Evolutionary conservation across 2,329 filamentous ascomycete species (phyloP).

Genomic region (Hypoxylon sp.): DNA sequence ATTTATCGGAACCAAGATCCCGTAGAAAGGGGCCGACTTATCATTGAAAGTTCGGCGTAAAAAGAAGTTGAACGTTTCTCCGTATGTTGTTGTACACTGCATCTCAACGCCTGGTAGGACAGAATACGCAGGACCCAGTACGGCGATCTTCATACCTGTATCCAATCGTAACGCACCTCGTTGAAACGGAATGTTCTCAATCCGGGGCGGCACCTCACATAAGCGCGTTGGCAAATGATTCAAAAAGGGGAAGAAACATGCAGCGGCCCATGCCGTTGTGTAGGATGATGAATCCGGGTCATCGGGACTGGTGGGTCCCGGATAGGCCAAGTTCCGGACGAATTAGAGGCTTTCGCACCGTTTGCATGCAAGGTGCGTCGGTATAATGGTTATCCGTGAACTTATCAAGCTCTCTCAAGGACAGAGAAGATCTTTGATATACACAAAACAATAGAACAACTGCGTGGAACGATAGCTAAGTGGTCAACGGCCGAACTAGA

Average conservation of each 20-base stretch:
- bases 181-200: constrained; percentile 37
- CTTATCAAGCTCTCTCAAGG: not conserved
- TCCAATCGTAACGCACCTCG: constrained; percentile 18
- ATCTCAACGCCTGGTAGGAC: not conserved
- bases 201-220: constrained; percentile 31
- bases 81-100: not conserved
- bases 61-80: constrained; percentile 19
- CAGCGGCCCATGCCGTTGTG: constrained; percentile 17
- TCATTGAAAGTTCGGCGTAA: not conserved
- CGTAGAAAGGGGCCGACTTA: not conserved
- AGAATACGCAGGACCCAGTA: constrained; percentile 2
- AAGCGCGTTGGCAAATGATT: constrained; percentile 11
- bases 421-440: not conserved
- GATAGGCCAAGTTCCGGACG: constrained; percentile 33
- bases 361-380: not conserved
- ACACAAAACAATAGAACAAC: not conserved
- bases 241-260: constrained; percentile 22
- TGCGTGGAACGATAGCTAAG: not conserved
- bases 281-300: constrained; percentile 24
- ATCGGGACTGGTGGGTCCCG: constrained; percentile 34
- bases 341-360: constrained; percentile 5
- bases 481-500: not conserved
- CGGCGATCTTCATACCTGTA: constrained; percentile 2
- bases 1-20: not conserved
- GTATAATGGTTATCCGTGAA: not conserved